Evolutionary conservation across 768 basidiomycete species (phyloP).

Genomic region (Leccinum aurantiacum): DNA sequence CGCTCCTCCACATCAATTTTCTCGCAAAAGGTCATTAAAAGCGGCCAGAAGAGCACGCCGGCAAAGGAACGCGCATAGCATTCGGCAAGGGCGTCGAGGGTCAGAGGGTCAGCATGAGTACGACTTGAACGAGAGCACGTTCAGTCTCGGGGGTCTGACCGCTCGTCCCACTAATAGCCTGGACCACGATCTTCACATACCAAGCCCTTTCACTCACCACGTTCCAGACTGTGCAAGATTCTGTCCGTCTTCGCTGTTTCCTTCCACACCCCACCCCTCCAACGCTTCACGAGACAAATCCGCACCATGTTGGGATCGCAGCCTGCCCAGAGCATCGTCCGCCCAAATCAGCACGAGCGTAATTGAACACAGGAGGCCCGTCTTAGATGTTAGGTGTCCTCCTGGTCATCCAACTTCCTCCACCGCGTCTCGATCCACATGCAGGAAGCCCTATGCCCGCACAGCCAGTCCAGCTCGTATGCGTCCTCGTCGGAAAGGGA

Average conservation of each 20-base stretch:
- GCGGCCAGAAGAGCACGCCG: too few species aligned
- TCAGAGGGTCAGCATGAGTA: constrained; percentile 40
- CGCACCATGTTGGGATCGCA: constrained; percentile 47
- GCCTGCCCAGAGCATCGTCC: constrained; percentile 19
- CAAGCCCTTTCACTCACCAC: constrained; percentile 13
- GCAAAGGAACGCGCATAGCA: too few species aligned
- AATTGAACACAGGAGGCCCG: constrained; percentile 19
- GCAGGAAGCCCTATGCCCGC: constrained; percentile 18
- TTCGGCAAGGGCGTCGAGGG: too few species aligned
- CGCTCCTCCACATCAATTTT: too few species aligned
- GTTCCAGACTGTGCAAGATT: constrained; percentile 8
- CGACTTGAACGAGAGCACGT: constrained; percentile 45
- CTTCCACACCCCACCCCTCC: constrained; percentile 9
- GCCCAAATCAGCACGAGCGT: constrained; percentile 6
- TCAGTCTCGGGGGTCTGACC: constrained; percentile 36
- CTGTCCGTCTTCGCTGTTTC: not conserved
- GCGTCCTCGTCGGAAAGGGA: too few species aligned
- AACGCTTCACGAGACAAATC: constrained; percentile 23
- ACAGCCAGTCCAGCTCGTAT: not conserved
- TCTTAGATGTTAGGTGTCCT: constrained; percentile 15
- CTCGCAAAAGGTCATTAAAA: too few species aligned
- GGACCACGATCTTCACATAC: constrained; percentile 22
- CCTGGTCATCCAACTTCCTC: not conserved
- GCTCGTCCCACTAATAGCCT: constrained; percentile 9
- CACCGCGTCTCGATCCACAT: constrained; percentile 1